Evolutionary conservation across 331 rosid species (phyloP).

Genomic region (Ulmus americana): DNA sequence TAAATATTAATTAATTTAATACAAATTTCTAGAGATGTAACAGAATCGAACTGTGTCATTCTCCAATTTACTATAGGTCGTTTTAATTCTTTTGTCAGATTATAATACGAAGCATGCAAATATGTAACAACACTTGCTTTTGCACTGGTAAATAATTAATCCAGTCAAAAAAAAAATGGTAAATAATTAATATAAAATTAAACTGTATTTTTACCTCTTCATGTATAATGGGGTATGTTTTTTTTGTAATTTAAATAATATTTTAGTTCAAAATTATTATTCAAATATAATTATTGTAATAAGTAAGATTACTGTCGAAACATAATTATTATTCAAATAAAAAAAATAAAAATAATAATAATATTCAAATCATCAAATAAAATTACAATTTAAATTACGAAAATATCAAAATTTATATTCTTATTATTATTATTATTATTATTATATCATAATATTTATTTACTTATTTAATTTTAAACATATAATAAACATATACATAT

Average conservation of each 20-base stretch:
- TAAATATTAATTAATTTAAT: neutral
- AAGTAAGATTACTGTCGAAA: too few relatives aligned
- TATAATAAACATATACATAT: too few relatives aligned
- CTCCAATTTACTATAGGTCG: neutral
- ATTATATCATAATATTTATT: neutral
- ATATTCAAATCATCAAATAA: too few relatives aligned
- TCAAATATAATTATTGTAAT: too few relatives aligned
- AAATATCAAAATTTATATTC: neutral
- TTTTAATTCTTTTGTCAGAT: neutral
- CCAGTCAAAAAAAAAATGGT: neutral
- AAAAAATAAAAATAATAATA: too few relatives aligned
- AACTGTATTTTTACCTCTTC: neutral
- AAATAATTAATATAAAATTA: neutral
- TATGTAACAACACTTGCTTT: neutral
- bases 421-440: neutral
- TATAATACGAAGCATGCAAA: neutral
- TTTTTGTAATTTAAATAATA: neutral
- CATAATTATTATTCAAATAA: too few relatives aligned
- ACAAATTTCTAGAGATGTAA: neutral
- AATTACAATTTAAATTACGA: accelerated
- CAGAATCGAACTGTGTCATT: neutral
- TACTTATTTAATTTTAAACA: too few relatives aligned
- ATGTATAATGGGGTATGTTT: neutral
- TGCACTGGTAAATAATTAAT: neutral
- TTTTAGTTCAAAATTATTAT: too few relatives aligned